Evolutionary conservation across 1,139 yeast genomes (phyloP).

Genomic region (Pichia sp.): DNA sequence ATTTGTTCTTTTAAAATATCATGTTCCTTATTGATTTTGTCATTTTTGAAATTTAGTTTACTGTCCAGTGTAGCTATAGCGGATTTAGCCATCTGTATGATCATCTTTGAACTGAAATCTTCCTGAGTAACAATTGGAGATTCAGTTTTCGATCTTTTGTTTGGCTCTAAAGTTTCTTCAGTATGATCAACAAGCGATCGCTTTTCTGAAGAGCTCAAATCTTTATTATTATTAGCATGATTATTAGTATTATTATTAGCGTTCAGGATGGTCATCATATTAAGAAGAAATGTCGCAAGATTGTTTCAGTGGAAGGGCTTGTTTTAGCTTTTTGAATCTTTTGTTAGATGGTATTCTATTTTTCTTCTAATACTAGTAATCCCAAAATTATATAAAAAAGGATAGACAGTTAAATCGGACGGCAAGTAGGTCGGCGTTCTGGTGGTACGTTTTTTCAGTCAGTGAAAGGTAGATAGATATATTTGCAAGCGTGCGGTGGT

Average conservation of each 20-base stretch:
- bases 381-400: too few species aligned
- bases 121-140: not conserved
- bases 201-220: not conserved
- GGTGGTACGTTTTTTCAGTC: too few species aligned
- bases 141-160: not conserved
- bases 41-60: conserved; percentile 14
- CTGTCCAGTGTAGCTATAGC: conserved; percentile 64
- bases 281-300: not conserved
- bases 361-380: too few species aligned
- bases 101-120: conserved; percentile 9
- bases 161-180: not conserved
- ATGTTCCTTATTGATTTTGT: too few species aligned
- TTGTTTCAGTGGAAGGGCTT: too few species aligned
- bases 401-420: too few species aligned
- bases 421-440: too few species aligned
- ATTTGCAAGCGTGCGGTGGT: too few species aligned
- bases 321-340: too few species aligned
- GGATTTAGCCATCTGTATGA: conserved; percentile 39
- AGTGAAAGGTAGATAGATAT: too few species aligned
- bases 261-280: conserved; percentile 9
- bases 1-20: too few species aligned
- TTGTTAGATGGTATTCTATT: too few species aligned
- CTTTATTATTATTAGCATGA: not conserved
- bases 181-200: not conserved
- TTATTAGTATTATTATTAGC: not conserved